Base-by-base conservation (phyloP, 257 asterid genomes). In the Ophiorrhiza pumila region DNA sequence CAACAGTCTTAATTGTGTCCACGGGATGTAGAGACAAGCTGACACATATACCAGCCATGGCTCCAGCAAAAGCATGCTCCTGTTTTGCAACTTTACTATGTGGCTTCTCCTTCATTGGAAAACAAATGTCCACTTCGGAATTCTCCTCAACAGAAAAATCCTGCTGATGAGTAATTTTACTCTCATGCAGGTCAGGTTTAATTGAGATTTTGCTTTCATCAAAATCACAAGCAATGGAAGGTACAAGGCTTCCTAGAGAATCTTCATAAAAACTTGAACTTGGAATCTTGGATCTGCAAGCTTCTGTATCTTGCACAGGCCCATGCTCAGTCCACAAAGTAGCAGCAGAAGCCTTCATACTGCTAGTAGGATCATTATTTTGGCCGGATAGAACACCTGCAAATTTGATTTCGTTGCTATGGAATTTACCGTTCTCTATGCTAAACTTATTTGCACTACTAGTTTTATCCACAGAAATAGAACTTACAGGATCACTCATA, bases 41-140 rank as follows among this genome's bases (percentile, higher is more conserved):
- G 61, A 94, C 99, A 75, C 82, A 87, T 71, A 88, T 74, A 68
- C 99, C 99, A 13, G 99, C 96, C 96, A 91, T 90, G 35, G 98
- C 98, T 69, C 99, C 98, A 8, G 99, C 98, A 85, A 90, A 83
- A 68, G 99, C 99, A 82, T 94, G 99, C 73, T 88, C 91, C 72
- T 82, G 95, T 79, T 82, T 86, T 76, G 96, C 97, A 75, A 85
- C 74, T 49, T 80, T 58, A 78, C 72, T 71, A 15, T 49, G 80
- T 60, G 84, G 81, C 39, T 81, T 88, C 75, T 75, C 81, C 81
- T 80, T 80, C 27, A 70, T 72, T 29, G 77, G 68, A 71, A 77
- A 37, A 71, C 80, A 69, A 71, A 60, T 55, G 42, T 86, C 80
- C 27, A 71, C 41, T 72, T 76, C 79, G 57, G 84, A 78, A 35